Evolutionary conservation across 2,329 filamentous ascomycete genomes (phyloP).

Genomic region (Xylaria arbuscula): DNA sequence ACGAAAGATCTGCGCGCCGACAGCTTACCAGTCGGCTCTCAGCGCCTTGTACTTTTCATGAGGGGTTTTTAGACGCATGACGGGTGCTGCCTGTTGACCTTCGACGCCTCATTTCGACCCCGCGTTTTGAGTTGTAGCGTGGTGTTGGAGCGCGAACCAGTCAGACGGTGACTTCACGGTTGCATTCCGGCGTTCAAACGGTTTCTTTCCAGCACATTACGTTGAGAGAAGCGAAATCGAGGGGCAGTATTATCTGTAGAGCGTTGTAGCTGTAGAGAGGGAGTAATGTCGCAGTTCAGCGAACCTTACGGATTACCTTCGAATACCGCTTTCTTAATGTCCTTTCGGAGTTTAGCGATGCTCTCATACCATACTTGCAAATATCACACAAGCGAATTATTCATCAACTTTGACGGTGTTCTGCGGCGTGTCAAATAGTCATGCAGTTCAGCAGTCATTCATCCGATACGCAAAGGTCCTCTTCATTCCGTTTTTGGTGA

Average conservation of each 20-base stretch:
- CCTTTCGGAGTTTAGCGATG: not conserved
- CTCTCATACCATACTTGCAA: not conserved
- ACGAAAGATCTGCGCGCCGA: constrained; percentile 3
- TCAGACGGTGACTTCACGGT: constrained; percentile 28
- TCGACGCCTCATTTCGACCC: constrained; percentile 17
- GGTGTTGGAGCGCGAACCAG: constrained; percentile 28
- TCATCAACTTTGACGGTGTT: not conserved
- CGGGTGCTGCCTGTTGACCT: constrained; percentile 28
- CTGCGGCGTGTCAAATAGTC: not conserved
- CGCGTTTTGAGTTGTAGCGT: constrained; percentile 2
- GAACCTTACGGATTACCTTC: not conserved
- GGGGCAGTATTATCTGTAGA: not conserved
- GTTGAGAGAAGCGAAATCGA: not conserved
- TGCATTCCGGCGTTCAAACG: not conserved
- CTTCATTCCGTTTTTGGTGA: not conserved
- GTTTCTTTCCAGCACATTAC: not conserved
- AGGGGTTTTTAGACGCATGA: constrained; percentile 12
- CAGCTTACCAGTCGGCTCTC: not conserved
- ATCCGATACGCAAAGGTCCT: not conserved
- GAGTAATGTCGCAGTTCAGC: not conserved
- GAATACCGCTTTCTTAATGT: not conserved
- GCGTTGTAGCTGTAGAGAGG: not conserved
- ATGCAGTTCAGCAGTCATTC: not conserved
- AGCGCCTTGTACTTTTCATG: not conserved
- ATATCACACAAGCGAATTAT: not conserved